Evolutionary conservation across 805 yeast species (phyloP), one percentile per base, ranked within the genome.

Genomic region (Tetrapisispora phaffii): DNA sequence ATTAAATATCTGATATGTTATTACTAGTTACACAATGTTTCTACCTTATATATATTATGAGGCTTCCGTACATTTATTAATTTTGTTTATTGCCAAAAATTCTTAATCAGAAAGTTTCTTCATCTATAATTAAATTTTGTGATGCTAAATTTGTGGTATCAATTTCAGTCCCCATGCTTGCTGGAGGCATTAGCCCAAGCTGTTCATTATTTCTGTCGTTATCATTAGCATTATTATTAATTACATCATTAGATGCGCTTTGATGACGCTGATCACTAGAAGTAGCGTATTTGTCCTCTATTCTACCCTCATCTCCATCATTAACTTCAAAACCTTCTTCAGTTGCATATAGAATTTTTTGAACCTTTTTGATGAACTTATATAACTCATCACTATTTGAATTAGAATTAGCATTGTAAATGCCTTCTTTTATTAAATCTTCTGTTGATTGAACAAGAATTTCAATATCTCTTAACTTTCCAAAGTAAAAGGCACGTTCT

Each of bases 401-500:
- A 45, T 47, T 41, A 57, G 59, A 22, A 51, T 54, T 17, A 17
- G 43, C 42, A 23, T 62, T 63, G 34, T 69, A 65, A 9, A 61
- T 62, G n/a, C 67, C 66, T 40, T 65, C 70, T 24, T 74, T 67
- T 40, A 75, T 60, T 44, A 75, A 72, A 43, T 79, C 82, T 42
- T 71, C 73, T 10, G 79, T 71, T 21, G 80, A 75, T 56, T 83
- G 87, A 22, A 82, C 75, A 39, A 89, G 66, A 23, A 86, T 77
- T 63, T 93, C 98, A 45, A 93, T 85, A 47, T 85, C 95, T 50
- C 96, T 74, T 44, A 93, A 69, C 65, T 90, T 93, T 57, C 83
- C 80, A 66, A 85, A 90, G 63, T 93, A 93, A 57, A 90, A 87
- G 62, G 85, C 84, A 50, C 97, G 77, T 61, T 93, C 97, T 1